Conservation (phyloP, 805 yeast genomes). For the Zygotorulaspora florentina region DNA sequence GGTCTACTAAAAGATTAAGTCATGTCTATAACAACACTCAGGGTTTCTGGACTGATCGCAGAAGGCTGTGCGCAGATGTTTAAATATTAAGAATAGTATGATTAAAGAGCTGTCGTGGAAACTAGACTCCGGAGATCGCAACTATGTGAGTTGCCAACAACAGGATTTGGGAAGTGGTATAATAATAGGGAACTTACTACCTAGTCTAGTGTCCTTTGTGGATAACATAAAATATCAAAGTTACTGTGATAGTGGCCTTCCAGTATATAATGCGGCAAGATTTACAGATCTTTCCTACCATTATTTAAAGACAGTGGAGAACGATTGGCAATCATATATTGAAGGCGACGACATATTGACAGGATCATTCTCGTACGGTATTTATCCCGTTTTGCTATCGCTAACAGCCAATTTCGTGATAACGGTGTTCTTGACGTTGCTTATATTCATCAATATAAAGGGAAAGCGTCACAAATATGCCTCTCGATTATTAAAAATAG, state of each 20-base stretch:
- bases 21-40: not conserved
- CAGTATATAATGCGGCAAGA: conserved; percentile 36
- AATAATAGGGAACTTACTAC: conserved; percentile 22
- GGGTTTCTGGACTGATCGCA: not conserved
- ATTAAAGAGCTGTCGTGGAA: conserved; percentile 6
- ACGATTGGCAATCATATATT: conserved; percentile 49
- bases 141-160: conserved; percentile 34
- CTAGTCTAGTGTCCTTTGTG: conserved; percentile 13
- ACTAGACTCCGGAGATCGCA: conserved; percentile 1
- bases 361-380: conserved; percentile 50
- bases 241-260: conserved; percentile 33
- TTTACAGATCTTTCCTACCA: conserved; percentile 39
- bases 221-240: conserved; percentile 29
- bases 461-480: conserved; percentile 51
- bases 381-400: conserved; percentile 60
- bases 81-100: not conserved
- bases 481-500: conserved; percentile 30
- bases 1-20: not conserved
- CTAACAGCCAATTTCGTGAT: conserved; percentile 62
- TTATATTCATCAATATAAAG: conserved; percentile 61
- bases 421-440: conserved; percentile 56
- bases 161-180: conserved; percentile 35
- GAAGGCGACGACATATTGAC: conserved; percentile 26
- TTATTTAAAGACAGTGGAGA: conserved; percentile 31
- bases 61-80: conserved; percentile 1